Evolutionary conservation across 75 land plant genomes (phyloP).

Genomic region (Cupressus sempervirens): DNA sequence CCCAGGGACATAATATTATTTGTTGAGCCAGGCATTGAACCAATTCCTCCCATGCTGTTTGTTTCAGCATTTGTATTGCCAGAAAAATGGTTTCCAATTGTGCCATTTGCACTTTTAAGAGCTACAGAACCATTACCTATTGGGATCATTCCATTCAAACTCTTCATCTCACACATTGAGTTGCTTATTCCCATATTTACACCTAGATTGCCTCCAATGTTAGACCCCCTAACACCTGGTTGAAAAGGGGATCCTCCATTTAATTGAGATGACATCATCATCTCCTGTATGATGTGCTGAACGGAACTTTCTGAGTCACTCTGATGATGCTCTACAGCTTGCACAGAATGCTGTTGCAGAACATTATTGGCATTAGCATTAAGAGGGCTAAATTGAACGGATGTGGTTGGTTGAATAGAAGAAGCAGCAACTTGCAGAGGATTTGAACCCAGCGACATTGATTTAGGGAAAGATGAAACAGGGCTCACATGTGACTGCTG

Average conservation of each 20-base stretch:
- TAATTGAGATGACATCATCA: constrained; percentile 52
- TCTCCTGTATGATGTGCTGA: constrained; percentile 60
- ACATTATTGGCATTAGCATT: constrained; percentile 47
- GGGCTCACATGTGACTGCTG: constrained; percentile 39
- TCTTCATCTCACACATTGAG: constrained; percentile 52
- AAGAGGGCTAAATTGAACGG: constrained; percentile 24
- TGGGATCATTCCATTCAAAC: constrained; percentile 37
- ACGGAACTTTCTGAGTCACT: constrained; percentile 57
- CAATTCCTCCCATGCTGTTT: constrained; percentile 24
- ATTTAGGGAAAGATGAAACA: constrained; percentile 41
- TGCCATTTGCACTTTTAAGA: constrained; percentile 32
- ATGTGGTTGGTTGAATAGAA: constrained; percentile 14
- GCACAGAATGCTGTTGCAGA: constrained; percentile 28
- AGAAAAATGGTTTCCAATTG: constrained; percentile 39
- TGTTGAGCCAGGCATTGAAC: constrained; percentile 25
- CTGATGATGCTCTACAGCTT: constrained; percentile 35
- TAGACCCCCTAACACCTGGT: background rate
- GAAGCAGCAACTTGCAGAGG: constrained; percentile 21
- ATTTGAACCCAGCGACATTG: constrained; percentile 40
- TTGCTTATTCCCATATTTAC: constrained; percentile 24
- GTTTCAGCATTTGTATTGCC: constrained; percentile 20
- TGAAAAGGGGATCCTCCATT: constrained; percentile 17
- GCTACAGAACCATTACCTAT: constrained; percentile 16
- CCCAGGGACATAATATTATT: constrained; percentile 36
- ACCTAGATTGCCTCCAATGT: constrained; percentile 7